Percentiles rank a stretch among this genome's conserved stretches.
These are phyloP conservation scores for Claviceps sp. DNA, from an alignment of 2,329 filamentous ascomycete species.

Conservation along the genomic window DNA sequence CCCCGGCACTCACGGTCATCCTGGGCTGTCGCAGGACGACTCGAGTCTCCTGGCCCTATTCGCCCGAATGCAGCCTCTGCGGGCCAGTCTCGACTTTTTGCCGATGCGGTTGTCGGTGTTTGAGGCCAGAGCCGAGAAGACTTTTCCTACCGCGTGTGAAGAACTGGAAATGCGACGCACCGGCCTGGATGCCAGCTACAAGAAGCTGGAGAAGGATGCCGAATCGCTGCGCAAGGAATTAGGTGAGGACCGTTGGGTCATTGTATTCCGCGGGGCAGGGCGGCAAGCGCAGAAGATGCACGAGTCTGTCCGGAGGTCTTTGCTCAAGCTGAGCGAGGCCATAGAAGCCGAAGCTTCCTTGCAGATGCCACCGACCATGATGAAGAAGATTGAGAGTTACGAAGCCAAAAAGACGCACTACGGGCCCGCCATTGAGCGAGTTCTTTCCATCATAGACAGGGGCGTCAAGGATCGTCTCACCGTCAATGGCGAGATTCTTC, in stretches of 20 bases:
- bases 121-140: constrained; percentile 57
- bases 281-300: constrained; percentile 93
- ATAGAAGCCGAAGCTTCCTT: constrained; percentile 63
- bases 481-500: constrained; percentile 87
- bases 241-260: constrained; percentile 89
- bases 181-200: constrained; percentile 72
- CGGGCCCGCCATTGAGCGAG: constrained; percentile 79
- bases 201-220: constrained; percentile 77
- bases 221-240: constrained; percentile 81
- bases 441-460: constrained; percentile 84
- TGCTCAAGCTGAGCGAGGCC: constrained; percentile 67
- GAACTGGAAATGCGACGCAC: constrained; percentile 67
- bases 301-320: constrained; percentile 81
- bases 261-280: constrained; percentile 87
- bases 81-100: constrained; percentile 86
- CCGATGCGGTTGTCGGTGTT: constrained; percentile 91
- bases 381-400: constrained; percentile 82
- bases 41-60: constrained; percentile 81
- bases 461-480: constrained; percentile 93
- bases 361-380: constrained; percentile 54
- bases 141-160: constrained; percentile 83
- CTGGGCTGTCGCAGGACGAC: constrained; percentile 59
- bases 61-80: constrained; percentile 85
- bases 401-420: constrained; percentile 94
- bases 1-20: constrained; percentile 38